A percentile compares a stretch with the other conserved stretches of the same genome.
Evolutionary conservation across 108 stramenopile species (phyloP).

Genomic region (Conticribra guillardii): DNA sequence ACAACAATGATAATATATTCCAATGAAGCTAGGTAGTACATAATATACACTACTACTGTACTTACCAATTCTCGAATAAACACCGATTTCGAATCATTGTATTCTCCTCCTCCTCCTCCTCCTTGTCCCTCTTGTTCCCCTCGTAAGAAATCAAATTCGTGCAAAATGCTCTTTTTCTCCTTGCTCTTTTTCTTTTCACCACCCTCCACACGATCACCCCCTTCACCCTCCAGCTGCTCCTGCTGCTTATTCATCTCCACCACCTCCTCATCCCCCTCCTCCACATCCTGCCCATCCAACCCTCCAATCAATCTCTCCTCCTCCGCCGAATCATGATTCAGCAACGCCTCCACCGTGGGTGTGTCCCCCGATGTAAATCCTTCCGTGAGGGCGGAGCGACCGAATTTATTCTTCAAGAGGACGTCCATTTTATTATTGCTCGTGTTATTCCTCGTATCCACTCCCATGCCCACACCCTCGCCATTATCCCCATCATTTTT

Average conservation of each 20-base stretch:
- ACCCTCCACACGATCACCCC: not conserved
- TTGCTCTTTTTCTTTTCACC: conserved; percentile 2
- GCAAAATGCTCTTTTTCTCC: conserved; percentile 38
- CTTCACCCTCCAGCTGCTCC: conserved; percentile 4
- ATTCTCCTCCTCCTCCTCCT: conserved; percentile 8
- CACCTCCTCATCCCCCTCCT: conserved; percentile 8
- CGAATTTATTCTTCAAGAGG: conserved; percentile 75
- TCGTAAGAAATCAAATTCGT: conserved; percentile 62
- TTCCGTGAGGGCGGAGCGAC: conserved; percentile 85
- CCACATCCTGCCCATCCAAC: conserved; percentile 27
- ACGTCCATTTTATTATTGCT: conserved; percentile 76
- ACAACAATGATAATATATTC: too few species aligned
- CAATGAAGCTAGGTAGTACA: too few species aligned
- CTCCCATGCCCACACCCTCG: not conserved
- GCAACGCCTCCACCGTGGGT: conserved; percentile 62
- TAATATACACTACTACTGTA: too few species aligned
- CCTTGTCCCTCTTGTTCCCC: not conserved
- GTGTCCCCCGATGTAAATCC: conserved; percentile 77
- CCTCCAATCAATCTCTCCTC: conserved; percentile 80
- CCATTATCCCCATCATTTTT: not conserved
- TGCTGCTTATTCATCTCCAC: not conserved
- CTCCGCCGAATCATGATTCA: conserved; percentile 87
- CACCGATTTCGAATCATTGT: conserved; percentile 10
- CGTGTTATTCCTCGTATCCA: too few species aligned
- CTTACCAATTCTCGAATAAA: conserved; percentile 53